Base-by-base conservation (phyloP, 169 alveolate species). In the Eimeria sp. region DNA sequence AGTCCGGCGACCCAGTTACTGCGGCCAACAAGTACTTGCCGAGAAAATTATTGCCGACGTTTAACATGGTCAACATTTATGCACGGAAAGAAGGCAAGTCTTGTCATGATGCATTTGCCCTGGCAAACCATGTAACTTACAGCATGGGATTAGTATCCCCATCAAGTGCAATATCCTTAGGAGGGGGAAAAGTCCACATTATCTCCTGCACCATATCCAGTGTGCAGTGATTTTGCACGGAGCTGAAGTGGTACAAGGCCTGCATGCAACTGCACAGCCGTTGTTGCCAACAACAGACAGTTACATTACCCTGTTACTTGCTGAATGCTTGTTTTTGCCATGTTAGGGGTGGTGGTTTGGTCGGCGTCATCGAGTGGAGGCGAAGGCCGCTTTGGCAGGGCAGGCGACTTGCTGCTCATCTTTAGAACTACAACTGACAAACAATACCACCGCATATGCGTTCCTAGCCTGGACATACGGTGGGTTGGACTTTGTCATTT, bases 391-490 rank as follows among this genome's bases (percentile, higher is more conserved):
- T 78, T 92, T 84, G 83, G 91, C 67, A 61, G 43, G 47, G 92
- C 96, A 9, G 92, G 96, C 65, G 96, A 92, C 43, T 51, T 92
- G 51, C n/a, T 82, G 25, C 84, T 92, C 78, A 49, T 92, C 49
- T 82, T 80, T n/a, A 65, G 75, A 65, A 34, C 87, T 20, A 30
- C 88, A 5, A 67, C 14, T 34, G 92, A 92, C 78, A 63, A 65
- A 54, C 57, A 49, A 34, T 92, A 51, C 96, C 92, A 82, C 78
- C 96, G 92, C 58, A 49, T 92, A 9, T 61, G 84, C 61, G 92
- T 67, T 10, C 96, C 96, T n/a, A 92, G 88, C 70, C 86, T 92
- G 18, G 96, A 92, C 58, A 92, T 92, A 45, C 86, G 92, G 92
- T 92, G 27, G 40, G 86, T 45, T 14, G 9, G 63, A 40, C 63